Evolutionary conservation across 2,329 filamentous ascomycete genomes (phyloP).

Genomic region (Talaromyces piceae): DNA sequence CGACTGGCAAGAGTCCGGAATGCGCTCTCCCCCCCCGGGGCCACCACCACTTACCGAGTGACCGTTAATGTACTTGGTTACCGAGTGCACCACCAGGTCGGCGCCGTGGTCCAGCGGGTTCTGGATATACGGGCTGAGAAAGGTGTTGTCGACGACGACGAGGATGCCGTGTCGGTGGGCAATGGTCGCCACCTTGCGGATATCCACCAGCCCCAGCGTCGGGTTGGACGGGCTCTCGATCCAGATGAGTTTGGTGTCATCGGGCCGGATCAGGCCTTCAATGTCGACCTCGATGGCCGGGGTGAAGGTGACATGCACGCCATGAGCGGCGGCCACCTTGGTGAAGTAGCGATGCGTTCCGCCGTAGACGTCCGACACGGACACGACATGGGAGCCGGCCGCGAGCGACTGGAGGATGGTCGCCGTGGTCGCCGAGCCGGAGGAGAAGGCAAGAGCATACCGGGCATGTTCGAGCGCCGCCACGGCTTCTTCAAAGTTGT

Average conservation of each 20-base stretch:
- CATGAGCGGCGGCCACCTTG: conserved; percentile 89
- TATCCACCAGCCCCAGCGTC: conserved; percentile 86
- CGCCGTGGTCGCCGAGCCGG: conserved; percentile 88
- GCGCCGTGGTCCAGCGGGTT: conserved; percentile 93
- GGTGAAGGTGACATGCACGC: conserved; percentile 89
- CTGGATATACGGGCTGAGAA: conserved; percentile 92
- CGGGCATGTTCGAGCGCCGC: conserved; percentile 88
- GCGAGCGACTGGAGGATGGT: conserved; percentile 89
- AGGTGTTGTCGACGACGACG: conserved; percentile 99
- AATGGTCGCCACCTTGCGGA: conserved; percentile 70
- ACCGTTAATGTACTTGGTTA: conserved; percentile 99
- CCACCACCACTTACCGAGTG: conserved; percentile 63
- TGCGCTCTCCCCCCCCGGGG: no score
- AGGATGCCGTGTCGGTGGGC: conserved; percentile 84
- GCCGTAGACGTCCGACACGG: conserved; percentile 94
- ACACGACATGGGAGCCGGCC: conserved; percentile 85
- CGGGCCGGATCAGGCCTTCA: conserved; percentile 68
- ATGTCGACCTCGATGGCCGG: conserved; percentile 87
- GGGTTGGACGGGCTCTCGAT: conserved; percentile 95
- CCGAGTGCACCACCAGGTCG: conserved; percentile 92
- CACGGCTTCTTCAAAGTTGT: conserved; percentile 87
- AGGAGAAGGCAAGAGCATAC: conserved; percentile 89
- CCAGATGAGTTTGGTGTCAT: conserved; percentile 89
- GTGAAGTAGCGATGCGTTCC: conserved; percentile 99
- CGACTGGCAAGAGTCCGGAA: no score